Evolutionary conservation across 1,139 yeast species (phyloP).

Genomic region (Hemisphaericaspora xylanilytica): DNA sequence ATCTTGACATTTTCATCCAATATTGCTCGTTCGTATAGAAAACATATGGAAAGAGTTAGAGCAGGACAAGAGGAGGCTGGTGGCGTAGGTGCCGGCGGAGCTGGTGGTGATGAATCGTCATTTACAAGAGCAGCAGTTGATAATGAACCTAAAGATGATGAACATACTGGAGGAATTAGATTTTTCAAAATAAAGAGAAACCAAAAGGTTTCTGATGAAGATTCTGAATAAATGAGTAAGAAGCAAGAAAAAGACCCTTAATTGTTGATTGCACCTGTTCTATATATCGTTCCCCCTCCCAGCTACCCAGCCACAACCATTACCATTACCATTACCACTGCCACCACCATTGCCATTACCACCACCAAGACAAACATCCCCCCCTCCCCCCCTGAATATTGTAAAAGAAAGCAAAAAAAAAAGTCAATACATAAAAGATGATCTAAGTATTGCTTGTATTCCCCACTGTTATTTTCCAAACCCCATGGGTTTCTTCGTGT

Average conservation of each 20-base stretch:
- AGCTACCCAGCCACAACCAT: no score
- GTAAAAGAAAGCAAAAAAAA: no score
- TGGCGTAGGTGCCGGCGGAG: constrained; percentile 24
- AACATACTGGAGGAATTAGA: constrained; percentile 61
- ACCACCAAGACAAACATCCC: no score
- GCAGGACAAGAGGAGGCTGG: constrained; percentile 19
- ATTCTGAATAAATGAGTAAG: constrained; percentile 49
- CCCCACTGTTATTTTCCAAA: no score
- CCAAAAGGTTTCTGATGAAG: constrained; percentile 57
- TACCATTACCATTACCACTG: no score
- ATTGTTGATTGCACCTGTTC: no score
- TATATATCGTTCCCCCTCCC: no score
- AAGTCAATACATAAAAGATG: no score
- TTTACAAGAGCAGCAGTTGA: constrained; percentile 39
- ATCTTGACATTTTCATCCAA: constrained; percentile 55
- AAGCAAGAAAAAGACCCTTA: neutral
- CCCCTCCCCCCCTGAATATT: no score
- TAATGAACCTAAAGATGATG: constrained; percentile 32
- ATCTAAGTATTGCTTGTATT: no score
- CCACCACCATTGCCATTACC: no score
- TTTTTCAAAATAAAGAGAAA: constrained; percentile 76
- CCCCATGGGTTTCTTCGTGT: no score
- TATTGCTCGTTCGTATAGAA: constrained; percentile 46
- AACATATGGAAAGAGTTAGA: constrained; percentile 40
- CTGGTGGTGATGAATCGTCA: constrained; percentile 42